phyloP scores from a whole-genome alignment of 2,329 filamentous ascomycete species.

The Chaetomium globosum region DNA sequence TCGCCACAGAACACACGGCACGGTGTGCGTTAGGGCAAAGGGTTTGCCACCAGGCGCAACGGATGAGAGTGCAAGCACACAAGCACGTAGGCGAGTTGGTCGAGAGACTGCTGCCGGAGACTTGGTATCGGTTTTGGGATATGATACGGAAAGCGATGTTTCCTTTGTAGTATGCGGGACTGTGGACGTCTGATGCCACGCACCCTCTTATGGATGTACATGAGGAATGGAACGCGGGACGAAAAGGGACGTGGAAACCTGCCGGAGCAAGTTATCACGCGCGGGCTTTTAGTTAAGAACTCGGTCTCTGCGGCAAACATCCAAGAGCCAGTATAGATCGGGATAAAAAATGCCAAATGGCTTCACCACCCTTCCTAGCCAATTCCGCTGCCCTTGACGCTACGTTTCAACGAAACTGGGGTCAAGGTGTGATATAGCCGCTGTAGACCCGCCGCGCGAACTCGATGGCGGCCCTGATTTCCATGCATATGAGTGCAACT shows the following conservation, averaged over 20 bases:
- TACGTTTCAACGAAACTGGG: not conserved
- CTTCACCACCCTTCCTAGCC: not conserved
- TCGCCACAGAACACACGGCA: not conserved
- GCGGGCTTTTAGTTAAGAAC: not conserved
- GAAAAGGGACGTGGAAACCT: not conserved
- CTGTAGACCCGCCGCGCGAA: too few relatives aligned
- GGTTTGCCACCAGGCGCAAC: not conserved
- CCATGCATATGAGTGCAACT: too few relatives aligned
- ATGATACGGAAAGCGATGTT: slow-evolving; percentile 3
- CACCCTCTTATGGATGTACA: slow-evolving; percentile 1
- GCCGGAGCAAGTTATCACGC: not conserved
- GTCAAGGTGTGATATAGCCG: too few relatives aligned
- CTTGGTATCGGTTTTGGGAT: not conserved
- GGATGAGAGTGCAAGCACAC: not conserved
- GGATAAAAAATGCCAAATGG: slow-evolving; percentile 9
- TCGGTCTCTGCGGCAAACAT: not conserved
- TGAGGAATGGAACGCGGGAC: not conserved
- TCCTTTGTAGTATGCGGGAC: not conserved
- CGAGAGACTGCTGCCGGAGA: not conserved
- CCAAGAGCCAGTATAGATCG: slow-evolving; percentile 11
- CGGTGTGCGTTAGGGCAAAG: not conserved
- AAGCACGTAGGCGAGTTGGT: not conserved
- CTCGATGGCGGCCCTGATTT: too few relatives aligned
- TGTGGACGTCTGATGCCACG: not conserved
- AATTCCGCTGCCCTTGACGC: not conserved